Conservation (phyloP, 1,139 yeast species). For the Debaryomycetaceae sp. region DNA sequence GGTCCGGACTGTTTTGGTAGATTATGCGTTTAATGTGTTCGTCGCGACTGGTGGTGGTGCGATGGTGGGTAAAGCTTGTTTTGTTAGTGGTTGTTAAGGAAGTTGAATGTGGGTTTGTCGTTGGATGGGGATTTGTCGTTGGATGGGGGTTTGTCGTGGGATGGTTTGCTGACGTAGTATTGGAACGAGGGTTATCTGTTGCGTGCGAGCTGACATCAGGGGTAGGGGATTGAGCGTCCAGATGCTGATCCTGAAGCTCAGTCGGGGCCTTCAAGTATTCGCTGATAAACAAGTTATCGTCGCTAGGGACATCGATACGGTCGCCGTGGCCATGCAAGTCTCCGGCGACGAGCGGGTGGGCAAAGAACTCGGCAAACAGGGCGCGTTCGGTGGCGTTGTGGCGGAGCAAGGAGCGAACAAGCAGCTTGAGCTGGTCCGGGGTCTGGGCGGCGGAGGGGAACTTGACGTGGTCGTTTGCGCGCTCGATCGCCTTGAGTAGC, state of each 20-base stretch:
- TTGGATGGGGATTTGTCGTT: too few species aligned
- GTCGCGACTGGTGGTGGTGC: slow-evolving; percentile 16
- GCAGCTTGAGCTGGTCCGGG: slow-evolving; percentile 51
- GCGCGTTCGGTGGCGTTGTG: slow-evolving; percentile 82
- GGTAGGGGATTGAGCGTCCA: background rate
- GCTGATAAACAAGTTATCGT: slow-evolving; percentile 72
- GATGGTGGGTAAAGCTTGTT: background rate
- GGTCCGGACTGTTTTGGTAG: slow-evolving; percentile 32
- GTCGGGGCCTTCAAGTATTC: slow-evolving; percentile 35
- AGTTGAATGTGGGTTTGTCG: too few species aligned
- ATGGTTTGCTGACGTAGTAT: background rate
- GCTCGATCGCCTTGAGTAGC: slow-evolving; percentile 72
- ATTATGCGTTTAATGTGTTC: slow-evolving; percentile 37
- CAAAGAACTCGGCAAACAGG: slow-evolving; percentile 79
- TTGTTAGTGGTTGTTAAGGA: background rate
- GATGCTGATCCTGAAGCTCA: background rate
- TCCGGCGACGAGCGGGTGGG: slow-evolving; percentile 40
- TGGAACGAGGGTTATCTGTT: background rate
- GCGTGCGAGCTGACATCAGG: background rate
- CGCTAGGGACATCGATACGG: slow-evolving; percentile 60
- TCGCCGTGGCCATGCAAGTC: slow-evolving; percentile 38
- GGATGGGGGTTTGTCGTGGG: slow-evolving; percentile 1
- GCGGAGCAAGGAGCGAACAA: slow-evolving; percentile 67
- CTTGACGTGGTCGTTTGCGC: slow-evolving; percentile 61
- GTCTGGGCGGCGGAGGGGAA: slow-evolving; percentile 60